Evolutionary conservation across 2,329 filamentous ascomycete species (phyloP).

Genomic region (Scedosporium dehoogii): DNA sequence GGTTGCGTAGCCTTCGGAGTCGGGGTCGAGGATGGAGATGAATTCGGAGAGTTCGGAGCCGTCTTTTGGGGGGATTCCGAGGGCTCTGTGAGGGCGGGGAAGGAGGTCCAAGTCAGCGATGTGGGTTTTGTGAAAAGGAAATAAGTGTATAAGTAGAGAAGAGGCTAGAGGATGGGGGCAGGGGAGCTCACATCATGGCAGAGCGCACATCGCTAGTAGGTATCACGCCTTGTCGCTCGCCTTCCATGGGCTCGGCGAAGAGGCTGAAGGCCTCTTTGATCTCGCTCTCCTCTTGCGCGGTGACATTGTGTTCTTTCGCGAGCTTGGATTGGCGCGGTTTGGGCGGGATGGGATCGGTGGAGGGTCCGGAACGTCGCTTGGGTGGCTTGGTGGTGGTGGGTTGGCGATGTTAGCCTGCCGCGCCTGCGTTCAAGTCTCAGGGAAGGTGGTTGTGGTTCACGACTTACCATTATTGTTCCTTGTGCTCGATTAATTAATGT

Average conservation of each 20-base stretch:
- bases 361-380: background rate
- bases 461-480: too few relatives aligned
- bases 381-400: background rate
- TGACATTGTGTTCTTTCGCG: slow-evolving; percentile 83
- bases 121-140: background rate
- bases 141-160: slow-evolving; percentile 9
- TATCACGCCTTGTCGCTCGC: slow-evolving; percentile 64
- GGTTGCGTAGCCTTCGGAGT: slow-evolving; percentile 63
- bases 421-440: too few relatives aligned
- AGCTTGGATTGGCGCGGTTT: slow-evolving; percentile 67
- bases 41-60: slow-evolving; percentile 65
- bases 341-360: slow-evolving; percentile 18
- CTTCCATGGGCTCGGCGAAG: slow-evolving; percentile 62
- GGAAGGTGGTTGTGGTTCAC: too few relatives aligned
- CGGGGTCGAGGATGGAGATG: slow-evolving; percentile 71
- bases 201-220: slow-evolving; percentile 58
- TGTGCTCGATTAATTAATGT: too few relatives aligned
- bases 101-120: too few relatives aligned
- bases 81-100: slow-evolving; percentile 45
- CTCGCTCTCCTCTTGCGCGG: slow-evolving; percentile 73
- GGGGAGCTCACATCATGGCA: slow-evolving; percentile 53
- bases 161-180: slow-evolving; percentile 7
- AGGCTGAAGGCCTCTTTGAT: slow-evolving; percentile 84
- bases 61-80: slow-evolving; percentile 60
- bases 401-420: too few relatives aligned